A percentile compares a stretch with the other conserved stretches of the same genome.
phyloP scores from a whole-genome alignment of 352 stramenopile genomes.

The Phytophthora sp. region DNA sequence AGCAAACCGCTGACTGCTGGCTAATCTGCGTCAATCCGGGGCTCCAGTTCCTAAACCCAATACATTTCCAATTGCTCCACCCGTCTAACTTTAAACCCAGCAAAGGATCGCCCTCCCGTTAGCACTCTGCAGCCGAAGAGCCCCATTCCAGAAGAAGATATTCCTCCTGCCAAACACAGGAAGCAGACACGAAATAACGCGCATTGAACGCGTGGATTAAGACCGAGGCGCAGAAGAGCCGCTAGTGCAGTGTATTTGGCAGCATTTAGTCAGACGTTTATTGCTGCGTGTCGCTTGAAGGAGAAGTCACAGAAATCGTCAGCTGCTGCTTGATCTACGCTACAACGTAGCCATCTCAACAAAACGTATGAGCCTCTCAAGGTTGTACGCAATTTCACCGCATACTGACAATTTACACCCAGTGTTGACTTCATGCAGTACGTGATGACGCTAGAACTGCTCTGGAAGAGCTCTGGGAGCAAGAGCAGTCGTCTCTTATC shows the following conservation, averaged over 20 bases:
- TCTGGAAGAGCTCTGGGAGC: constrained; percentile 39
- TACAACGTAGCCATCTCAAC: constrained; percentile 40
- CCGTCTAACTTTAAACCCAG: background rate
- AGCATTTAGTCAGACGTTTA: constrained; percentile 21
- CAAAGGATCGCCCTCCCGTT: background rate
- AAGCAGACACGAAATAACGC: constrained; percentile 10
- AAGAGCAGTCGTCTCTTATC: constrained; percentile 38
- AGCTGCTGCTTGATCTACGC: constrained; percentile 38
- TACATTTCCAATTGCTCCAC: background rate
- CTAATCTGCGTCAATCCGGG: constrained; percentile 7
- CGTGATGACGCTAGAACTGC: constrained; percentile 42
- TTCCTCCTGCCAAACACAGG: background rate
- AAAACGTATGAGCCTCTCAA: constrained; percentile 35
- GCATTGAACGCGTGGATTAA: constrained; percentile 15
- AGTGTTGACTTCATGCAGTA: constrained; percentile 18
- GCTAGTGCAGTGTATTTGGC: constrained; percentile 18
- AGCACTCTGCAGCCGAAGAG: background rate
- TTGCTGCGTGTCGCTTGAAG: constrained; percentile 12
- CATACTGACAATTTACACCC: constrained; percentile 1
- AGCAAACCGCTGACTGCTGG: constrained; percentile 15
- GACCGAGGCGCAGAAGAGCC: constrained; percentile 12
- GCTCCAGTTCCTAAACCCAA: background rate
- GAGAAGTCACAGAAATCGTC: constrained; percentile 8
- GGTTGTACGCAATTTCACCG: background rate
- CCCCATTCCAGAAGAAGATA: background rate